Base-by-base conservation (phyloP, 768 basidiomycete genomes). In the Porphyrellus cyaneotinctus region DNA sequence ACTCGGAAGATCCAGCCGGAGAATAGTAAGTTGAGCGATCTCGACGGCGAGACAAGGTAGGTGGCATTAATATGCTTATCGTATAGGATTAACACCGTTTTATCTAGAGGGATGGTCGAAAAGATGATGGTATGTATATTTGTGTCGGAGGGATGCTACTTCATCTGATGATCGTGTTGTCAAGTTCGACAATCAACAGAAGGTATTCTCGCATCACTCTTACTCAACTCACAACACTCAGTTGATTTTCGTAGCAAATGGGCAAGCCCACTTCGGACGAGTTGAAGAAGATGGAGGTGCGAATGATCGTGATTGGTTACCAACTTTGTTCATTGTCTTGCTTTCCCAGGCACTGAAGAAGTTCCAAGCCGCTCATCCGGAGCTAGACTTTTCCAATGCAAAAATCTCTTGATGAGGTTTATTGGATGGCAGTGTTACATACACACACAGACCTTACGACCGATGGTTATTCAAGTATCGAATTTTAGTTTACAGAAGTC, bases 101-200 rank as follows among this genome's bases (percentile, higher is more conserved):
- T 63, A n/a, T n/a, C n/a, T n/a, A 91, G 97, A 59, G 93, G 90
- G 2, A 89, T 99, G 90, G 97, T 99, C 4, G 97, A 99, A 72
- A 99, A 99, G 77, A 99, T 99, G 97, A 98, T 99, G 95, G 95
- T 95, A 73, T 61, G 87, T 28, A 28, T 5, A 49, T 56, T 11
- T 43, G 17, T 11, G 15, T 23, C 44, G 36, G 20, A 44, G 36
- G 8, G 14, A 48, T 18, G 13, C 43, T 42, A 10, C 32, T 20
- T 37, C 33, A 33, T 54, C 61, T 57, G 38, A 68, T 31, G 4
- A 12, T 46, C 20, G 30, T 42, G 37, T 46, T n/a, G 35, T 61
- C 49, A 58, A 77, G 74, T 77, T 76, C 43, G 73, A 74, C 55
- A 75, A 74, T 49, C 75, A 76, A 48, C 72, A 70, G 52, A 75